These are phyloP conservation scores for Brettanomyces sp. DNA, from an alignment of 805 yeast species.

Conservation along the genomic window DNA sequence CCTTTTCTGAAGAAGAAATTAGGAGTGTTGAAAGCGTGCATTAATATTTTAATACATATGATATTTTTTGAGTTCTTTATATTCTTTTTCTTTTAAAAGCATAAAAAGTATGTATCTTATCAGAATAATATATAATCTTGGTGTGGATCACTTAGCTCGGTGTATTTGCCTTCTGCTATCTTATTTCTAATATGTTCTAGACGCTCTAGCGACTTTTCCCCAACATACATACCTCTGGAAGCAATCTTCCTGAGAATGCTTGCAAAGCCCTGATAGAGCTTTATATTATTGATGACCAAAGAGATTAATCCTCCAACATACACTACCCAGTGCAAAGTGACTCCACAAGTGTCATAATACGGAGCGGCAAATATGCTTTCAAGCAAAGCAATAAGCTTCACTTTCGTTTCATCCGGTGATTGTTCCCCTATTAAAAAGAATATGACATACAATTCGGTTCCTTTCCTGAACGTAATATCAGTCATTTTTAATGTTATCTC, in stretches of 20 bases:
- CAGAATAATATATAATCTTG: constrained; percentile 14
- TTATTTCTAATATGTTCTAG: neutral
- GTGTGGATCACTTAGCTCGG: constrained; percentile 1
- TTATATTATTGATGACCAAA: neutral
- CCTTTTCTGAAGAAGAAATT: neutral
- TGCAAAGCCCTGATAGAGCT: neutral
- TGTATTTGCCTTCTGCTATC: neutral
- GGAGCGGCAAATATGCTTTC: constrained; percentile 4
- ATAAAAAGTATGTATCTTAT: constrained; percentile 11
- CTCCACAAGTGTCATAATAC: constrained; percentile 3
- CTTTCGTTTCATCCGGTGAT: too few species aligned
- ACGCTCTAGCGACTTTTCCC: neutral
- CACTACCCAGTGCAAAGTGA: constrained; percentile 2
- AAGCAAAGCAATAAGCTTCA: neutral
- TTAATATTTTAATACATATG: too few species aligned
- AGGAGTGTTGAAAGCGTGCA: neutral
- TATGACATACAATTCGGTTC: neutral
- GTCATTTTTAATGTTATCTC: constrained; percentile 3
- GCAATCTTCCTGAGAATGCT: neutral
- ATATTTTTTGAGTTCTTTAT: too few species aligned
- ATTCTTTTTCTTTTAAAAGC: neutral
- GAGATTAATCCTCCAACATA: constrained; percentile 1
- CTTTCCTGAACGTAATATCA: neutral
- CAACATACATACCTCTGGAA: constrained; percentile 3
- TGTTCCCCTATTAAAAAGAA: constrained; percentile 1